These are phyloP conservation scores for Limonium bicolor DNA, from an alignment of 148 eudicot species.

Conservation along the genomic window DNA sequence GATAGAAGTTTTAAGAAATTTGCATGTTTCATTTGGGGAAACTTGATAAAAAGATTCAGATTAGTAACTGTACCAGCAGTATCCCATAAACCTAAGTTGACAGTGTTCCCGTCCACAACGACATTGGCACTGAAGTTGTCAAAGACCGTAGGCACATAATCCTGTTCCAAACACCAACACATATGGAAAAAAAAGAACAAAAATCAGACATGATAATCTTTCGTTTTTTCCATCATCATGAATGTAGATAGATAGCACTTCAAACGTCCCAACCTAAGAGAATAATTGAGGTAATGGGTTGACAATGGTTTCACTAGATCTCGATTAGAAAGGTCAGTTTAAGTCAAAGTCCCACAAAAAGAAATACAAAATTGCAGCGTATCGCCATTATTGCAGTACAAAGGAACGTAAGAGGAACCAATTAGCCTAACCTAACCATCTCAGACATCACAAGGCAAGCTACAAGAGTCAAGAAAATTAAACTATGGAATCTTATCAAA, in stretches of 20 bases:
- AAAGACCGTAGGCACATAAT: constrained; percentile 69
- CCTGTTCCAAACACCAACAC: constrained; percentile 23
- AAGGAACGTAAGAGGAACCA: too few relatives aligned
- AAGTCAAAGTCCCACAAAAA: background rate
- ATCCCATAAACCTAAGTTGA: constrained; percentile 89
- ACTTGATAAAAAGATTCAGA: background rate
- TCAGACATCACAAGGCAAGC: too few relatives aligned
- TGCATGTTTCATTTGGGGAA: background rate
- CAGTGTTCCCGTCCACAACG: constrained; percentile 73
- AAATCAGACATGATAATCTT: background rate
- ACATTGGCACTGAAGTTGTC: constrained; percentile 84
- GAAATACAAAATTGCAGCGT: background rate
- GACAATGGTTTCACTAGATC: background rate
- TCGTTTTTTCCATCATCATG: background rate
- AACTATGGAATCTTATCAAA: too few relatives aligned
- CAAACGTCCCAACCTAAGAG: too few relatives aligned
- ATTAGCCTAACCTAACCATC: too few relatives aligned
- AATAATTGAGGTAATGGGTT: too few relatives aligned
- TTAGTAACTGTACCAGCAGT: constrained; percentile 53
- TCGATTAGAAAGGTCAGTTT: background rate
- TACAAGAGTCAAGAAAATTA: too few relatives aligned
- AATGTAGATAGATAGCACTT: too few relatives aligned
- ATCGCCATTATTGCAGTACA: too few relatives aligned
- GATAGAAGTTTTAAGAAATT: too few relatives aligned
- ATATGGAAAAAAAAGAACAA: background rate